Base-by-base conservation (phyloP, 768 basidiomycete genomes). In the Plicaturopsis crispa region DNA sequence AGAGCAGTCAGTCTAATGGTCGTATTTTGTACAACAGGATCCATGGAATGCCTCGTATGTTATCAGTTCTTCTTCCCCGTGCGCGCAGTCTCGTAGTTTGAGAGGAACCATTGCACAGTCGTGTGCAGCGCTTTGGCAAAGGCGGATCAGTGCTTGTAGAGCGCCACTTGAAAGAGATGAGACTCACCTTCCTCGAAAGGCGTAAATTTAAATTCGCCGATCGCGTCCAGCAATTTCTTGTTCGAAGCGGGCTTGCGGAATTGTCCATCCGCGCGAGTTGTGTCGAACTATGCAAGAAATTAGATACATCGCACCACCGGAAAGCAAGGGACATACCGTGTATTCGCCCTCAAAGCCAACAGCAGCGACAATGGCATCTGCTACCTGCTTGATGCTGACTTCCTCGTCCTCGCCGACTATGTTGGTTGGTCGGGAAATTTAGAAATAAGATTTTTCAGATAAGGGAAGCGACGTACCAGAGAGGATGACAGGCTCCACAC, bases 241-340 rank as follows among this genome's bases (percentile, higher is more conserved):
- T 98, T 98, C 24, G 89, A 90, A 13, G 93, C 93, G 1, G 93
- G 92, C 63, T 97, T 97, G 48, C 92, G 81, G 74, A 82, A 93
- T 59, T 97, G 93, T 1, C 94, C 92, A 51, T 98, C 94, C 6
- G 92, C 78, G 37, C 78, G 75, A 18, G 75, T 67, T 23, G 80
- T 76, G 60, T 96, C 90, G 59, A 92, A 96, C 86, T 90, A 48
- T 12, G 36, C n/a, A 24, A 36, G 11, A 16, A 19, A 8, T 4
- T 11, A 21, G 13, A 24, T 14, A 26, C 8, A 31, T 34, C 7
- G 24, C 20, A 34, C 12, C 10, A 34, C 18, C 8, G 11, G 8
- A 34, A 34, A 10, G 17, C 38, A 26, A 28, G 24, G 14, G 14
- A 61, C 75, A 31, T 50, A 87, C 87, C 28, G 65, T 59, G 51